phyloP scores from a whole-genome alignment of 768 basidiomycete genomes.

The Russula sp. region DNA sequence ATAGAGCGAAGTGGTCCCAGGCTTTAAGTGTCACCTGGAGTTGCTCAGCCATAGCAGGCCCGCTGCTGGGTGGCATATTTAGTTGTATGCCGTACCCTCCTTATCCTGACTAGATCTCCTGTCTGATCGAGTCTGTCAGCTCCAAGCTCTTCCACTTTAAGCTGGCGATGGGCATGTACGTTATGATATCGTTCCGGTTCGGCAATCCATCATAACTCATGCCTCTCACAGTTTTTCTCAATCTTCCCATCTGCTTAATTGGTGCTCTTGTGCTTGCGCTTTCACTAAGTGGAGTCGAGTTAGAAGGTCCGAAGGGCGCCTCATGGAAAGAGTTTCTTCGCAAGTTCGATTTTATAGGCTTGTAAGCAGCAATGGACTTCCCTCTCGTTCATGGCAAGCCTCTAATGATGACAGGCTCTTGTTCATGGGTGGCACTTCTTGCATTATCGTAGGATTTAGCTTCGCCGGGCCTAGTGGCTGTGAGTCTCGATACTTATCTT shows the following conservation, averaged over 20 bases:
- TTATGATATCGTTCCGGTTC: constrained; percentile 30
- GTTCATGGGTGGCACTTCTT: constrained; percentile 72
- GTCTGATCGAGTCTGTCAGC: constrained; percentile 19
- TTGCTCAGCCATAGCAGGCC: constrained; percentile 80
- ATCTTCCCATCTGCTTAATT: constrained; percentile 68
- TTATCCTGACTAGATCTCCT: background rate
- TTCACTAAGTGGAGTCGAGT: constrained; percentile 57
- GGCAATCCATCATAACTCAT: constrained; percentile 21
- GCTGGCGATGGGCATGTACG: constrained; percentile 88
- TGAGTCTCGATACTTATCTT: constrained; percentile 41
- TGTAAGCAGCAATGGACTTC: constrained; percentile 49
- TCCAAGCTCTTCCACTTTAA: constrained; percentile 38
- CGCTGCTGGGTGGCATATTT: constrained; percentile 78
- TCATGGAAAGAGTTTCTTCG: constrained; percentile 55
- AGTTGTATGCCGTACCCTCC: constrained; percentile 51
- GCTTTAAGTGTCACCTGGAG: constrained; percentile 84
- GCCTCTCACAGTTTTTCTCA: constrained; percentile 66
- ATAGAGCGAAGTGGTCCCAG: constrained; percentile 80
- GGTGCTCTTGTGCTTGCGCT: constrained; percentile 55
- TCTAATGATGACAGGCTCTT: constrained; percentile 47
- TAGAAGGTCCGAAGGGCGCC: constrained; percentile 46
- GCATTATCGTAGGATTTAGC: constrained; percentile 77
- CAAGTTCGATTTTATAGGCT: constrained; percentile 73
- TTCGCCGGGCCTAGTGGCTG: constrained; percentile 67
- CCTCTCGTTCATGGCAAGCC: constrained; percentile 28